These are phyloP conservation scores for Stephania cephalantha DNA, from an alignment of 164 flowering plant genomes.

Conservation along the genomic window DNA sequence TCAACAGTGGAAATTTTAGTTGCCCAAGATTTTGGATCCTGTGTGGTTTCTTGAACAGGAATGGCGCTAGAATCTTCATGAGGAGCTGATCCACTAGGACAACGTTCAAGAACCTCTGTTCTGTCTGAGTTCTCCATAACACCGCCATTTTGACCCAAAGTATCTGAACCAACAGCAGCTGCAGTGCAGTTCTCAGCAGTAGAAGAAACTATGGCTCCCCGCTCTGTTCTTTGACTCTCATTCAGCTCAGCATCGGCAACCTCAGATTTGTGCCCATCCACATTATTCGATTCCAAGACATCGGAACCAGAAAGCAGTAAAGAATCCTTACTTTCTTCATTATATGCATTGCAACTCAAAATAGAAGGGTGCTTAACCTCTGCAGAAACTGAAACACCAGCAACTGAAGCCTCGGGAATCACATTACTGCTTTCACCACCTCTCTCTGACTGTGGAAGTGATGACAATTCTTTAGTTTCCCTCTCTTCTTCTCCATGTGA, in stretches of 20 bases:
- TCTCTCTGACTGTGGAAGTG: constrained; percentile 13
- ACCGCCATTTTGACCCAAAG: constrained; percentile 16
- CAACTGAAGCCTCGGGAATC: background rate
- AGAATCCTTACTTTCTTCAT: constrained; percentile 9
- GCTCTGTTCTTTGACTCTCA: constrained; percentile 20
- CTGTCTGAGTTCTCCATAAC: constrained; percentile 25
- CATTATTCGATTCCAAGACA: constrained; percentile 15
- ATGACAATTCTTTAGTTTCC: constrained; percentile 20
- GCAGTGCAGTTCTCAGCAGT: constrained; percentile 16
- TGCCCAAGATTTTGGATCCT: constrained; percentile 13
- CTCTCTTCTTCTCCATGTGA: constrained; percentile 12
- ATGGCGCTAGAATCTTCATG: constrained; percentile 13
- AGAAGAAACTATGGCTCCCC: constrained; percentile 12
- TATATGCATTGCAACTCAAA: constrained; percentile 6
- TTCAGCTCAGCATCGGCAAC: constrained; percentile 17
- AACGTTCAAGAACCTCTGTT: constrained; percentile 23
- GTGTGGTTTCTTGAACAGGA: constrained; percentile 21
- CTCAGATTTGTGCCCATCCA: constrained; percentile 23
- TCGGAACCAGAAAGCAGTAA: constrained; percentile 16
- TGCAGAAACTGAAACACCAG: constrained; percentile 6
- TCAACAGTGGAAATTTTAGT: constrained; percentile 19
- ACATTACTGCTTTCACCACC: constrained; percentile 4
- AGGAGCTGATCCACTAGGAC: constrained; percentile 16
- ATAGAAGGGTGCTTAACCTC: constrained; percentile 15
- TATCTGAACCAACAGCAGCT: constrained; percentile 16